These are phyloP conservation scores for Xylariaceae sp. DNA, from an alignment of 2,329 filamentous ascomycete species.

Conservation along the genomic window DNA sequence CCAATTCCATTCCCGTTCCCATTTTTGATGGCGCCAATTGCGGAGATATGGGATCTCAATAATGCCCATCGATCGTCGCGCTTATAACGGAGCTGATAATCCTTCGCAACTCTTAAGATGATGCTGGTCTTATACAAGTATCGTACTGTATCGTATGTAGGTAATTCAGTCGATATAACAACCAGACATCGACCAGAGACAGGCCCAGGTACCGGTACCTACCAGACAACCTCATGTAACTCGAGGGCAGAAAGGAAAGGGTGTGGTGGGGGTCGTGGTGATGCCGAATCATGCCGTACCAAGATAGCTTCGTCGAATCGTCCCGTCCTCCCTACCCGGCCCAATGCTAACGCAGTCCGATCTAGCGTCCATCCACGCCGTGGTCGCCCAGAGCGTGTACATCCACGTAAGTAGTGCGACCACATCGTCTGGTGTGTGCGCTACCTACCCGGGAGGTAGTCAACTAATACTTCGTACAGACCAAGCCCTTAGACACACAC, in stretches of 20 bases:
- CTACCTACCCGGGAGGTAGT: background rate
- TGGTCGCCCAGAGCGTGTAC: background rate
- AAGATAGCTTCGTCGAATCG: slow-evolving; percentile 13
- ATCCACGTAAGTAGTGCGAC: background rate
- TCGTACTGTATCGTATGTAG: background rate
- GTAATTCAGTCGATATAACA: background rate
- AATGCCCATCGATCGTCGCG: background rate
- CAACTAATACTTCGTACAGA: background rate
- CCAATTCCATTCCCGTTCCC: background rate
- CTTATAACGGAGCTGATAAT: no score
- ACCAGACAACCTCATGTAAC: background rate
- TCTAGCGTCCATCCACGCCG: background rate
- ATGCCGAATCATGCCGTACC: slow-evolving; percentile 2
- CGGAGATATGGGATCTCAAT: slow-evolving; percentile 19
- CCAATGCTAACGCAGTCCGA: slow-evolving; percentile 1
- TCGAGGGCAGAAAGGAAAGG: slow-evolving; percentile 8
- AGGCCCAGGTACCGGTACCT: no score
- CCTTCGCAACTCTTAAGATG: no score
- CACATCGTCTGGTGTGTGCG: background rate
- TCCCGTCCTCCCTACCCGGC: slow-evolving; percentile 18
- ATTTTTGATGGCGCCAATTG: slow-evolving; percentile 12
- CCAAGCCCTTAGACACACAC: background rate
- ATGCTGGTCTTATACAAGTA: background rate
- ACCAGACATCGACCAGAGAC: no score
- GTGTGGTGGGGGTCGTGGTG: slow-evolving; percentile 13